Evolutionary conservation across 371 early-diverging fungal genomes (phyloP).

Genomic region (Mucor lusitanicus): DNA sequence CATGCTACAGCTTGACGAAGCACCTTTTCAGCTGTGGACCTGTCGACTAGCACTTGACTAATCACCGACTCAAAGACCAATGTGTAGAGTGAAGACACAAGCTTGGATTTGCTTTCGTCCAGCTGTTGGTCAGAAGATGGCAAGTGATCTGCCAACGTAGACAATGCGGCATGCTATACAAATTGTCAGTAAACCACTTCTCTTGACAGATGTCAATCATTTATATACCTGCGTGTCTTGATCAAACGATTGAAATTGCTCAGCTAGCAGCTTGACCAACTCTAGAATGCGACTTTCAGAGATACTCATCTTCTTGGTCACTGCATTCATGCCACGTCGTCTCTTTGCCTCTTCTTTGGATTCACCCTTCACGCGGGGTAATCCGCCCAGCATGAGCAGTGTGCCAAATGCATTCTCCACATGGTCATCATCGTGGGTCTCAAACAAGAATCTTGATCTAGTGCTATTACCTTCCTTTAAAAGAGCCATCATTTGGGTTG

Average conservation of each 20-base stretch:
- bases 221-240: neutral
- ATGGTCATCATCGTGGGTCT: slow-evolving; percentile 22
- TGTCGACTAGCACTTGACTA: neutral
- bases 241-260: neutral
- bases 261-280: slow-evolving; percentile 22
- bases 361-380: slow-evolving; percentile 20
- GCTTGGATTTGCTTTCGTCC: slow-evolving; percentile 19
- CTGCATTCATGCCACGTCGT: slow-evolving; percentile 58
- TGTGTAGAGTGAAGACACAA: slow-evolving; percentile 21
- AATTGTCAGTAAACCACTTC: too few species aligned
- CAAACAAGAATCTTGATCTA: slow-evolving; percentile 10
- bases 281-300: slow-evolving; percentile 52
- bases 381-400: slow-evolving; percentile 48
- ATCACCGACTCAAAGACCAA: slow-evolving; percentile 6
- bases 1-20: slow-evolving; percentile 16
- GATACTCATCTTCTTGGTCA: slow-evolving; percentile 47
- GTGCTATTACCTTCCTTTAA: neutral
- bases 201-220: neutral
- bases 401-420: slow-evolving; percentile 39
- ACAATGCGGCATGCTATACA: neutral
- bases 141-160: neutral
- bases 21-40: slow-evolving; percentile 2
- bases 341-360: slow-evolving; percentile 19
- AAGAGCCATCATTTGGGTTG: slow-evolving; percentile 35
- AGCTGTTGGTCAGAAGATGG: neutral